Evolutionary conservation across 2,329 filamentous ascomycete genomes (phyloP).

Genomic region (Ampelomyces quisqualis): DNA sequence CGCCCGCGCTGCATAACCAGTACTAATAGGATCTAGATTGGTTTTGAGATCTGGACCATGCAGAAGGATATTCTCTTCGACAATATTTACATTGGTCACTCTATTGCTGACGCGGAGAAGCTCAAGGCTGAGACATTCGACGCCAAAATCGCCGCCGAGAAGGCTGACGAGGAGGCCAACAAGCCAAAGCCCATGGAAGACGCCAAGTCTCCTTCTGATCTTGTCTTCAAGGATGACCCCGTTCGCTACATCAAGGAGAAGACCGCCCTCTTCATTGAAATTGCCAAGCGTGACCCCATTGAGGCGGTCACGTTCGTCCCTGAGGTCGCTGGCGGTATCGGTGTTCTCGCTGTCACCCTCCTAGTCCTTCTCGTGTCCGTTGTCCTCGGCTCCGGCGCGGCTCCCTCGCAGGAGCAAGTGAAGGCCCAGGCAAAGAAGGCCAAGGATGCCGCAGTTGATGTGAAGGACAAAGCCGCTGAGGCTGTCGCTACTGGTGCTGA

Average conservation of each 20-base stretch:
- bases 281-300: constrained; percentile 79
- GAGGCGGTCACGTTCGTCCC: constrained; percentile 86
- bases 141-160: constrained; percentile 81
- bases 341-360: constrained; percentile 67
- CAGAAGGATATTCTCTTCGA: constrained; percentile 98
- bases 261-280: constrained; percentile 82
- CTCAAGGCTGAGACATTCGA: constrained; percentile 87
- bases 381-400: constrained; percentile 63
- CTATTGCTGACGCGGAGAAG: constrained; percentile 85
- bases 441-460: constrained; percentile 68
- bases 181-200: constrained; percentile 72
- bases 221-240: constrained; percentile 89
- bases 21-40: constrained; percentile 64
- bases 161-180: constrained; percentile 72
- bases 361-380: constrained; percentile 70
- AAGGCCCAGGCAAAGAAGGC: constrained; percentile 73
- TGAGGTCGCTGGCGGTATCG: constrained; percentile 81
- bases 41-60: constrained; percentile 99
- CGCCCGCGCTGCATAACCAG: no score
- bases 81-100: constrained; percentile 99
- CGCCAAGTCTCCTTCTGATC: constrained; percentile 70
- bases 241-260: constrained; percentile 88
- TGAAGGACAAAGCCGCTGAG: constrained; percentile 70
- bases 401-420: constrained; percentile 63
- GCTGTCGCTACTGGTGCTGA: constrained; percentile 62